Conservation (phyloP, 2,329 filamentous ascomycete species). For the Zymoseptoria pseudotritici region DNA sequence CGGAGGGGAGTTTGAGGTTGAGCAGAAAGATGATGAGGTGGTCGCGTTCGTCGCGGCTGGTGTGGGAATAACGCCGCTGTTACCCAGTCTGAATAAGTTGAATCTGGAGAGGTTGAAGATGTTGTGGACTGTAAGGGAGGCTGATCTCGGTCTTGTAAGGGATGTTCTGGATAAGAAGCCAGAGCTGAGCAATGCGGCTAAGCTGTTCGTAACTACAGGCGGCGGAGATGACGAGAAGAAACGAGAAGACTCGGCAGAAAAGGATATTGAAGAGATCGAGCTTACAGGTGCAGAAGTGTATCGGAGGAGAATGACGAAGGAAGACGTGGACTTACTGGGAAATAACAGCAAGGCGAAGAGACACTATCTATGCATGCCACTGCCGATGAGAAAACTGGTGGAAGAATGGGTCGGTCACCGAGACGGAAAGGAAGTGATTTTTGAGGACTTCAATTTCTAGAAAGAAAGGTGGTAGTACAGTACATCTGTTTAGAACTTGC, state of each 20-base stretch:
- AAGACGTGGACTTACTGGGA: constrained; percentile 36
- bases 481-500: background rate
- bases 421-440: constrained; percentile 38
- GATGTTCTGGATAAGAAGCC: constrained; percentile 51
- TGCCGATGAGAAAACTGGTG: constrained; percentile 42
- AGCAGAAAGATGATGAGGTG: constrained; percentile 32
- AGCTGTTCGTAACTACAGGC: constrained; percentile 56
- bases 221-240: constrained; percentile 1
- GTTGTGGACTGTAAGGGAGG: constrained; percentile 59
- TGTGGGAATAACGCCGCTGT: constrained; percentile 73
- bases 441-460: constrained; percentile 45
- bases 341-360: constrained; percentile 28
- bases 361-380: constrained; percentile 56
- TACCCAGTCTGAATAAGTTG: constrained; percentile 43
- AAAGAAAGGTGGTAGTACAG: constrained; percentile 2
- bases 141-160: constrained; percentile 56
- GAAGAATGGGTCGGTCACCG: constrained; percentile 38
- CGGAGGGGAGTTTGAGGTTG: constrained; percentile 53
- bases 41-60: constrained; percentile 65
- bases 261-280: constrained; percentile 38
- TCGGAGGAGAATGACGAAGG: constrained; percentile 40
- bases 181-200: constrained; percentile 46
- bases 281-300: constrained; percentile 30
- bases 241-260: constrained; percentile 8
- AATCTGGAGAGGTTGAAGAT: constrained; percentile 44